Percentiles rank a stretch among this genome's conserved stretches.
These are phyloP conservation scores for Lasiodiplodia citricola DNA, from an alignment of 2,329 filamentous ascomycete genomes.

Conservation along the genomic window DNA sequence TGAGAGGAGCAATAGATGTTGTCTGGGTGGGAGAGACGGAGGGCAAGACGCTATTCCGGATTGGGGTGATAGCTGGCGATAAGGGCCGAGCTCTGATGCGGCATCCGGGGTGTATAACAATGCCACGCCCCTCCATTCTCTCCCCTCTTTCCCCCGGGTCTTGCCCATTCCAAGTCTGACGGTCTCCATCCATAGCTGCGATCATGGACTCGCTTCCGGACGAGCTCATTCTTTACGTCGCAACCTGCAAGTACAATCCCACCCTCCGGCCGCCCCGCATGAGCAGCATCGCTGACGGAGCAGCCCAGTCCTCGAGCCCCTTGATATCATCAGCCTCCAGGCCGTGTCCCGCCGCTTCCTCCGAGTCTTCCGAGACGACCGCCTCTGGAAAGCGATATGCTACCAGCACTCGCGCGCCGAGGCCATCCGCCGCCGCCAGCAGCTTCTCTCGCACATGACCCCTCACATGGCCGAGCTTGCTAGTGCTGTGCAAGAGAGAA, in stretches of 20 bases:
- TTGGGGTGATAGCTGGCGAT: neutral
- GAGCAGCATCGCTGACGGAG: slow-evolving; percentile 27
- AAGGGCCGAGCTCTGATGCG: neutral
- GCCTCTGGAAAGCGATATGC: slow-evolving; percentile 76
- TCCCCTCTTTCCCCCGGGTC: neutral
- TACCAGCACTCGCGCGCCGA: slow-evolving; percentile 73
- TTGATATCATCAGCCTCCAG: slow-evolving; percentile 71
- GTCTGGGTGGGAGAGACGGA: neutral
- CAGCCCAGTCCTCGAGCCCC: slow-evolving; percentile 63
- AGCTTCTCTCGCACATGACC: slow-evolving; percentile 44
- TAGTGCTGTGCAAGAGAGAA: slow-evolving; percentile 44
- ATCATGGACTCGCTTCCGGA: slow-evolving; percentile 34
- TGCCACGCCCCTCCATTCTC: neutral
- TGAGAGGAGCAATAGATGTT: neutral
- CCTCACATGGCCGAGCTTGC: slow-evolving; percentile 51
- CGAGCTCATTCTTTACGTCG: slow-evolving; percentile 52
- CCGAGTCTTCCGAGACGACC: slow-evolving; percentile 72
- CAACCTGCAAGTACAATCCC: slow-evolving; percentile 44
- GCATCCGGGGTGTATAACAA: slow-evolving; percentile 22
- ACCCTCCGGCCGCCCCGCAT: slow-evolving; percentile 8
- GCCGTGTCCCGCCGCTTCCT: slow-evolving; percentile 70
- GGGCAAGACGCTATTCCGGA: neutral
- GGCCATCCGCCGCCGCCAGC: slow-evolving; percentile 62
- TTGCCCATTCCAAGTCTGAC: neutral
- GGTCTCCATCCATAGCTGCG: neutral